These are phyloP conservation scores for Flaveria ramosissima DNA, from an alignment of 129 eudicot species.

Conservation along the genomic window DNA sequence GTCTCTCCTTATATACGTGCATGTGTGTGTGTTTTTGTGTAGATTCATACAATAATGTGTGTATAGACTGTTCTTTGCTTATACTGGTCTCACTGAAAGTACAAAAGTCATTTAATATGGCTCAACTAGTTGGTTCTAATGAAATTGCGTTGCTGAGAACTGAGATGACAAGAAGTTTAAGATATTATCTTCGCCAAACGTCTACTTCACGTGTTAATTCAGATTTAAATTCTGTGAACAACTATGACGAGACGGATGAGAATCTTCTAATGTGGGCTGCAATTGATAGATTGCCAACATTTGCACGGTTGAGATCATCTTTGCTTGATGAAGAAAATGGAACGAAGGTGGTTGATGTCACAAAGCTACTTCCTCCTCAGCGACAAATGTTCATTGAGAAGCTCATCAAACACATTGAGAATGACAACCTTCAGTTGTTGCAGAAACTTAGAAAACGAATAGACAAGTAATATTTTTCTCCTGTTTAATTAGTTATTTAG, in stretches of 20 bases:
- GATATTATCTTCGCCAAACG: conserved; percentile 21
- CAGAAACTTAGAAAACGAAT: conserved; percentile 55
- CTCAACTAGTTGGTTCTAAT: conserved; percentile 39
- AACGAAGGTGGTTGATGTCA: conserved; percentile 51
- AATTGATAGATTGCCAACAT: conserved; percentile 44
- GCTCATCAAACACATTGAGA: conserved; percentile 63
- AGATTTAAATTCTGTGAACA: conserved; percentile 11
- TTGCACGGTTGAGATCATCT: conserved; percentile 41
- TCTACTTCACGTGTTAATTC: conserved; percentile 32
- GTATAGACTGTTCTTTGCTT: neutral
- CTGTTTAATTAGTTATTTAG: neutral
- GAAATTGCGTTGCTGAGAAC: conserved; percentile 39
- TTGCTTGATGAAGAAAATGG: conserved; percentile 42
- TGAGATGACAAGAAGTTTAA: conserved; percentile 53
- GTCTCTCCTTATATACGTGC: neutral
- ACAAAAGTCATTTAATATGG: conserved; percentile 37
- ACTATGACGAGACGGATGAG: conserved; percentile 34
- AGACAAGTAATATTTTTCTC: conserved; percentile 39
- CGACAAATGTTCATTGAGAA: conserved; percentile 51
- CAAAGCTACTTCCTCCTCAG: conserved; percentile 55
- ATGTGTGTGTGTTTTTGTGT: conserved; percentile 11
- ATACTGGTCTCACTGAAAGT: neutral
- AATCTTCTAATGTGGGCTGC: conserved; percentile 41
- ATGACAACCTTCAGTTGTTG: conserved; percentile 59
- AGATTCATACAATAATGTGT: neutral